Evolutionary conservation across 805 yeast species (phyloP).

Genomic region (Schwanniomyces sp.): DNA sequence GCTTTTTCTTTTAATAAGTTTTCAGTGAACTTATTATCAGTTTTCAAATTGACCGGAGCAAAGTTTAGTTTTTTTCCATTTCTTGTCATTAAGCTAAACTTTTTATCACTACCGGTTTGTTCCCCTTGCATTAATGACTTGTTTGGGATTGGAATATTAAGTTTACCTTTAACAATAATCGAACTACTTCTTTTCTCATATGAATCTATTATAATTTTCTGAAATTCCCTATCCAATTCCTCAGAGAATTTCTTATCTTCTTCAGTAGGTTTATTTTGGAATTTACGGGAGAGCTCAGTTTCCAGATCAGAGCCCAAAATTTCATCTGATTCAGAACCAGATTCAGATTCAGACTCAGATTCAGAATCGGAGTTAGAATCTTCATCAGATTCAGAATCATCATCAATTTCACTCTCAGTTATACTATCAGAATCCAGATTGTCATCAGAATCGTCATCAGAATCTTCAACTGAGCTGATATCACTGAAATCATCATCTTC

Average conservation of each 20-base stretch:
- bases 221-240: conserved; percentile 58
- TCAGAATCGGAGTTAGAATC: conserved; percentile 15
- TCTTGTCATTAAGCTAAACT: conserved; percentile 56
- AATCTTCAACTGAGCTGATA: conserved; percentile 10
- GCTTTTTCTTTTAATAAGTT: conserved; percentile 52
- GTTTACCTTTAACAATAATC: conserved; percentile 6
- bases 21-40: conserved; percentile 52
- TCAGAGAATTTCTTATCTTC: conserved; percentile 49
- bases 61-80: conserved; percentile 47
- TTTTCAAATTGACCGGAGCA: conserved; percentile 51
- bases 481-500: conserved; percentile 9
- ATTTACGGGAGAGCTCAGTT: not conserved
- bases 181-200: conserved; percentile 30
- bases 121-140: not conserved
- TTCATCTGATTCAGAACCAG: conserved; percentile 11
- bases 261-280: conserved; percentile 12
- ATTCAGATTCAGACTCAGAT: conserved; percentile 11
- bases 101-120: conserved; percentile 2
- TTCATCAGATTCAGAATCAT: conserved; percentile 12
- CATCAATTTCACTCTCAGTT: conserved; percentile 10
- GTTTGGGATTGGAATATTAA: conserved; percentile 18
- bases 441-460: conserved; percentile 30
- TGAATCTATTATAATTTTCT: conserved; percentile 51
- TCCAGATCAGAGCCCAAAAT: conserved; percentile 12
- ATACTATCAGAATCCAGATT: conserved; percentile 19